Conservation (phyloP, 2,329 filamentous ascomycete species). For the Furcasterigmium furcatum region DNA sequence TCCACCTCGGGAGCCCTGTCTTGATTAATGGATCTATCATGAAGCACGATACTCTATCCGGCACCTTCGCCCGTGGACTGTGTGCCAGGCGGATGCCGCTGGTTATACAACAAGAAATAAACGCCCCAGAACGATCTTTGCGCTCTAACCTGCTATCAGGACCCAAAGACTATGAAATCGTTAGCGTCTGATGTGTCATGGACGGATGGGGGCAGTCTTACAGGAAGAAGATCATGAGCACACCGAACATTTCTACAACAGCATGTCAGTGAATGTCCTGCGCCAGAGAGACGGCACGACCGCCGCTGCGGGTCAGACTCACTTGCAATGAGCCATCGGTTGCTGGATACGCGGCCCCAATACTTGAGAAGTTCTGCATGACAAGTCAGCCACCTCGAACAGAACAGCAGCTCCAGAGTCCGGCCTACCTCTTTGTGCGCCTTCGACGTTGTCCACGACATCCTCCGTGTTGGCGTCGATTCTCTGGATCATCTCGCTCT, state of each 20-base stretch:
- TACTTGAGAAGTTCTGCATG: conserved; percentile 81
- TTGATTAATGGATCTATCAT: conserved; percentile 3
- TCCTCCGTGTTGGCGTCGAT: conserved; percentile 98
- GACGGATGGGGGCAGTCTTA: background rate
- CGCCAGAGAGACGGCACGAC: background rate
- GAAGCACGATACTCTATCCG: conserved; percentile 2
- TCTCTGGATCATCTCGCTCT: conserved; percentile 95
- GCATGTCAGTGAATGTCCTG: conserved; percentile 3
- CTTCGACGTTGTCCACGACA: conserved; percentile 97
- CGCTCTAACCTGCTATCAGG: conserved; percentile 52
- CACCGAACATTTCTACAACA: conserved; percentile 64
- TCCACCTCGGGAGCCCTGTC: background rate
- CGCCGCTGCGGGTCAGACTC: background rate
- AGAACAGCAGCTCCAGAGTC: background rate
- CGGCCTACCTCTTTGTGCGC: conserved; percentile 65
- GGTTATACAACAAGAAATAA: conserved; percentile 10
- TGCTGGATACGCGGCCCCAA: conserved; percentile 90
- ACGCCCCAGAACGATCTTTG: conserved; percentile 2
- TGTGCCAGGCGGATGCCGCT: conserved; percentile 5
- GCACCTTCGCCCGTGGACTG: background rate
- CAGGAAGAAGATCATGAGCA: conserved; percentile 83
- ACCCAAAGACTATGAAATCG: conserved; percentile 55
- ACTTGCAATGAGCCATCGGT: conserved; percentile 86
- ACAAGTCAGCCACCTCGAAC: background rate
- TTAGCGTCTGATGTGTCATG: conserved; percentile 4